phyloP scores from a whole-genome alignment of 257 asterid species.

The Penstemon newberryi region DNA sequence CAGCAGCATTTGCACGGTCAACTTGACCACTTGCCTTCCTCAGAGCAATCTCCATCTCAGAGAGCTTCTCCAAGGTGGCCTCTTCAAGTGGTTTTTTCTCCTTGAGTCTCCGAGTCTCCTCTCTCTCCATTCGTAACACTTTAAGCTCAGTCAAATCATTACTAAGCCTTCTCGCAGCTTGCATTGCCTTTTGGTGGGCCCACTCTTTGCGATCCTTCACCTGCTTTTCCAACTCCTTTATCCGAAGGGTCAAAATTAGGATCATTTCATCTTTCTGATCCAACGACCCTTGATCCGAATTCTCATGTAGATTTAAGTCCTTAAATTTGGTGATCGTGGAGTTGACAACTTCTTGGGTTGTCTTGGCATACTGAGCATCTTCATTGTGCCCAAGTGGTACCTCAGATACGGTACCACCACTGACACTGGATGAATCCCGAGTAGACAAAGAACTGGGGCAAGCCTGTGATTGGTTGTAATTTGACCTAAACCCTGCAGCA shows the following conservation, averaged over 20 bases:
- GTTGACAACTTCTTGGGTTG: constrained; percentile 64
- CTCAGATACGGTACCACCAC: constrained; percentile 26
- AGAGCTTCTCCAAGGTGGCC: constrained; percentile 59
- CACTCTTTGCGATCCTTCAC: constrained; percentile 89
- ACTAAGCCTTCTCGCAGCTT: constrained; percentile 92
- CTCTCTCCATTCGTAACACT: constrained; percentile 87
- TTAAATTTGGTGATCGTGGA: constrained; percentile 76
- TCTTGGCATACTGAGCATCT: constrained; percentile 55
- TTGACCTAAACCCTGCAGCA: constrained; percentile 91
- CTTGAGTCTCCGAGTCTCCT: constrained; percentile 68
- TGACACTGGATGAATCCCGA: constrained; percentile 44
- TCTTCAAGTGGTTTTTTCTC: constrained; percentile 74
- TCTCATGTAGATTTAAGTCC: constrained; percentile 82
- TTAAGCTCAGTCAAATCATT: constrained; percentile 86
- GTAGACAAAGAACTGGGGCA: constrained; percentile 51
- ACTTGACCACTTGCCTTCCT: constrained; percentile 85
- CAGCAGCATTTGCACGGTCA: constrained; percentile 79
- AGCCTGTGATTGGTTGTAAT: constrained; percentile 56
- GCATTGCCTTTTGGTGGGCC: constrained; percentile 98
- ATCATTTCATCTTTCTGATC: constrained; percentile 85
- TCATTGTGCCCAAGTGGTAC: constrained; percentile 36
- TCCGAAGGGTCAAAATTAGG: constrained; percentile 68
- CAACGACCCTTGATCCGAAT: constrained; percentile 48
- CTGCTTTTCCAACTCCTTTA: constrained; percentile 81
- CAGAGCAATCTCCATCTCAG: constrained; percentile 80